Evolutionary conservation across 164 flowering plant genomes (phyloP).

Genomic region (Sextonia rubra): DNA sequence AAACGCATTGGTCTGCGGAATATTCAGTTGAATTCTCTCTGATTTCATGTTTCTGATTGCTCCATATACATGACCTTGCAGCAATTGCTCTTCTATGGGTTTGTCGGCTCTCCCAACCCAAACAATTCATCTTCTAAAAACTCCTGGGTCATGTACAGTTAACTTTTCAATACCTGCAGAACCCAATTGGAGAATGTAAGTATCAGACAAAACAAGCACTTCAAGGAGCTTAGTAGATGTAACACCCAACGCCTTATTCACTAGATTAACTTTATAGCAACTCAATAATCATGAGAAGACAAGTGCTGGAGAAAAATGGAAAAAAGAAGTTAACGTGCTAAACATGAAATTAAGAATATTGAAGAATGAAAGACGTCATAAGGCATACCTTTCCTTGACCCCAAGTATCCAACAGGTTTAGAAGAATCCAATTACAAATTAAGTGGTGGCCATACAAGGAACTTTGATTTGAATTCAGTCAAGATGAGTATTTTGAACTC

Average conservation of each 20-base stretch:
- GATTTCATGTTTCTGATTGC: slow-evolving; percentile 23
- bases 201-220: neutral
- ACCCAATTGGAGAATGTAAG: neutral
- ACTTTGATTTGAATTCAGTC: neutral
- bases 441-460: neutral
- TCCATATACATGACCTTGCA: slow-evolving; percentile 24
- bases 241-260: neutral
- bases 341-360: neutral
- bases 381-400: neutral
- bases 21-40: slow-evolving; percentile 21
- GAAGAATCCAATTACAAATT: neutral
- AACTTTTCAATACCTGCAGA: neutral
- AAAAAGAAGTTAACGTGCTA: neutral
- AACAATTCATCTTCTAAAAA: slow-evolving; percentile 28
- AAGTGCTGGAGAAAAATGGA: neutral
- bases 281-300: neutral
- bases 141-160: neutral
- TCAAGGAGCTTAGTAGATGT: neutral
- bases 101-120: slow-evolving; percentile 35
- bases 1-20: slow-evolving; percentile 6
- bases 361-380: neutral
- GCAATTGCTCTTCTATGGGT: slow-evolving; percentile 4
- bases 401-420: neutral
- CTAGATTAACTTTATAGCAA: neutral
- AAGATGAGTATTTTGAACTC: neutral